Conservation (phyloP, 2,329 filamentous ascomycete species). For the Ophiostoma sp. region DNA sequence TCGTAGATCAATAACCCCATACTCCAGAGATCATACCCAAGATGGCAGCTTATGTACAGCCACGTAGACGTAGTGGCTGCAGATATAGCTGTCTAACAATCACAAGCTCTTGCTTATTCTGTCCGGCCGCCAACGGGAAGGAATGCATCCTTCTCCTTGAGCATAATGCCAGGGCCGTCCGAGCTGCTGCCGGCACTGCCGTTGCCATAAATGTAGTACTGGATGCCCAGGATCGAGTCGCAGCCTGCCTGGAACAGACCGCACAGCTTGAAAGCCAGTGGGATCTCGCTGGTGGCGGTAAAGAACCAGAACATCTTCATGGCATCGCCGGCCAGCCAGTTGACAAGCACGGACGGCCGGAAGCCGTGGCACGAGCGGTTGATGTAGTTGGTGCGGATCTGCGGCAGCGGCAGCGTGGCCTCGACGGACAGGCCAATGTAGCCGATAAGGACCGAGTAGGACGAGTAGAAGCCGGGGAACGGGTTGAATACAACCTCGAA, state of each 20-base stretch:
- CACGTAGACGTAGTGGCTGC: neutral
- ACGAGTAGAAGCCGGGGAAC: constrained; percentile 51
- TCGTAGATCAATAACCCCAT: neutral
- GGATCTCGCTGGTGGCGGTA: constrained; percentile 62
- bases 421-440: constrained; percentile 73
- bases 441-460: constrained; percentile 65
- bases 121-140: constrained; percentile 14
- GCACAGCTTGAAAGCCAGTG: constrained; percentile 74
- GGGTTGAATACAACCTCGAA: constrained; percentile 64
- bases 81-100: neutral
- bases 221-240: constrained; percentile 67
- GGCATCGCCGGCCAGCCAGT: constrained; percentile 72
- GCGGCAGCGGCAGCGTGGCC: constrained; percentile 74
- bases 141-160: constrained; percentile 23
- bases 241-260: constrained; percentile 75
- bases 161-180: constrained; percentile 20
- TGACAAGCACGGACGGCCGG: constrained; percentile 66
- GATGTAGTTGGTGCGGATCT: constrained; percentile 66
- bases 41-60: neutral
- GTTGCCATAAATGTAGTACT: constrained; percentile 66
- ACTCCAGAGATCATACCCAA: constrained; percentile 2
- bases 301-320: constrained; percentile 91
- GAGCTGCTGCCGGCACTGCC: constrained; percentile 31
- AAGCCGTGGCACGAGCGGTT: constrained; percentile 71
- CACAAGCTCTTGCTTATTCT: neutral